phyloP scores from a whole-genome alignment of 2,329 filamentous ascomycete genomes.

The Apiospora marii region DNA sequence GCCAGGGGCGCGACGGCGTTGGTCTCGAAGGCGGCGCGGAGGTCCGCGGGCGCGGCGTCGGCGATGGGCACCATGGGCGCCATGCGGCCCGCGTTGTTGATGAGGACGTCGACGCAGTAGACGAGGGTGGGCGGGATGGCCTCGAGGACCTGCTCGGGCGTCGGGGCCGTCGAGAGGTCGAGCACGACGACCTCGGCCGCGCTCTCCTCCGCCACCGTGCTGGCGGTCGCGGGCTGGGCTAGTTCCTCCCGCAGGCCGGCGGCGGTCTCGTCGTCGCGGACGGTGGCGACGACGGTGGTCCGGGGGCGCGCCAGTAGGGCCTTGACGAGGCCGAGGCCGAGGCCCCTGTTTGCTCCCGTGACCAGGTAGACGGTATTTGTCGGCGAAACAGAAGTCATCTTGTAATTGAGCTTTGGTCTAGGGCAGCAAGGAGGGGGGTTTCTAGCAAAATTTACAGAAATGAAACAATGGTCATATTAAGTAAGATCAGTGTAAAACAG shows the following conservation, averaged over 20 bases:
- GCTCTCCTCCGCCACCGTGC: slow-evolving; percentile 37
- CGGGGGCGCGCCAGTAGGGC: slow-evolving; percentile 57
- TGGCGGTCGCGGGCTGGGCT: not conserved
- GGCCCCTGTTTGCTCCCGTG: slow-evolving; percentile 51
- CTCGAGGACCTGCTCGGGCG: slow-evolving; percentile 38
- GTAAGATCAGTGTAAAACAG: not conserved
- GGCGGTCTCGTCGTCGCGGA: slow-evolving; percentile 39
- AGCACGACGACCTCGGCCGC: slow-evolving; percentile 47
- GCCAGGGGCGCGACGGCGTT: slow-evolving; percentile 52
- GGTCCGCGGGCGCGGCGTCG: slow-evolving; percentile 42
- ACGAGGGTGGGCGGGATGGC: slow-evolving; percentile 42
- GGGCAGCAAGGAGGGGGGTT: not conserved
- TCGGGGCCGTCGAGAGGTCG: slow-evolving; percentile 42
- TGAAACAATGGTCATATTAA: too few species aligned
- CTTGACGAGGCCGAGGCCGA: slow-evolving; percentile 48
- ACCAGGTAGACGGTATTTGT: slow-evolving; percentile 46
- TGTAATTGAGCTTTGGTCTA: not conserved
- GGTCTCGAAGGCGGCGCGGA: slow-evolving; percentile 50
- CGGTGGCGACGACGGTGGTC: slow-evolving; percentile 54
- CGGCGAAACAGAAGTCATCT: slow-evolving; percentile 10
- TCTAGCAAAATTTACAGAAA: not conserved
- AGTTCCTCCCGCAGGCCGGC: not conserved
- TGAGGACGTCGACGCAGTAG: slow-evolving; percentile 55
- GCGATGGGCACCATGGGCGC: slow-evolving; percentile 40
- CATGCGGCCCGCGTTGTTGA: slow-evolving; percentile 58